Conservation (phyloP, 331 rosid species). For the Cydonia oblonga region DNA sequence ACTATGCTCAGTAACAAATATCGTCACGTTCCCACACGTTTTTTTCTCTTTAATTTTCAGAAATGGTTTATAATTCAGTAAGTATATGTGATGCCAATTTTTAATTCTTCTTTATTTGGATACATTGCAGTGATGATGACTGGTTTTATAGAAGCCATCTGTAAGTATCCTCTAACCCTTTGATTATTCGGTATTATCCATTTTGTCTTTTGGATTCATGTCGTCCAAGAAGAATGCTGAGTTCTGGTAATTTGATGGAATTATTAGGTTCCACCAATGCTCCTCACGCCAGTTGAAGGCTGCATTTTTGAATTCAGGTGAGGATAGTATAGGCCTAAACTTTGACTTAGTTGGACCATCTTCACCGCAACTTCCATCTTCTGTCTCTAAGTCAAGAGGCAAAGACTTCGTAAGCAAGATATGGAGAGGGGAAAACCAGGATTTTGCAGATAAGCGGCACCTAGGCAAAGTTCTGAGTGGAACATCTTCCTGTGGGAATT, state of each 20-base stretch:
- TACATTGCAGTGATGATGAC: conserved; percentile 40
- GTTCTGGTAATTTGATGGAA: conserved; percentile 3
- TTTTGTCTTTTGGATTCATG: background rate
- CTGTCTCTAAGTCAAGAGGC: conserved; percentile 77
- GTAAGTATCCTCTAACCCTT: conserved; percentile 30
- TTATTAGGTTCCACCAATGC: conserved; percentile 62
- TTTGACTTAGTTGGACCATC: conserved; percentile 19
- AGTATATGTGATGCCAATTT: background rate
- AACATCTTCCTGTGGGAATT: conserved; percentile 18
- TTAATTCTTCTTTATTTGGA: conserved; percentile 1
- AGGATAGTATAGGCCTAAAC: conserved; percentile 22
- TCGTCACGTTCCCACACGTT: background rate
- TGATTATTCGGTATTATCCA: background rate
- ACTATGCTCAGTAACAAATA: background rate
- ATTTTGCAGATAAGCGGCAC: conserved; percentile 23
- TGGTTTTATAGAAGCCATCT: conserved; percentile 65
- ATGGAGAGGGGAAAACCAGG: conserved; percentile 35
- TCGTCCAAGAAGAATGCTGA: conserved; percentile 1
- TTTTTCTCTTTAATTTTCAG: background rate
- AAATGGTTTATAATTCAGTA: too few relatives aligned
- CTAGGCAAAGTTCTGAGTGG: conserved; percentile 22
- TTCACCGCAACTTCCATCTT: conserved; percentile 48
- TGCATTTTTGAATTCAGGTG: conserved; percentile 39
- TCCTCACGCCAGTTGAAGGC: conserved; percentile 51
- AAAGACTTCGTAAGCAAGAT: conserved; percentile 46